These are phyloP conservation scores for Acanthamoeba triangularis DNA, from an alignment of 208 protist genomes.

Conservation along the genomic window DNA sequence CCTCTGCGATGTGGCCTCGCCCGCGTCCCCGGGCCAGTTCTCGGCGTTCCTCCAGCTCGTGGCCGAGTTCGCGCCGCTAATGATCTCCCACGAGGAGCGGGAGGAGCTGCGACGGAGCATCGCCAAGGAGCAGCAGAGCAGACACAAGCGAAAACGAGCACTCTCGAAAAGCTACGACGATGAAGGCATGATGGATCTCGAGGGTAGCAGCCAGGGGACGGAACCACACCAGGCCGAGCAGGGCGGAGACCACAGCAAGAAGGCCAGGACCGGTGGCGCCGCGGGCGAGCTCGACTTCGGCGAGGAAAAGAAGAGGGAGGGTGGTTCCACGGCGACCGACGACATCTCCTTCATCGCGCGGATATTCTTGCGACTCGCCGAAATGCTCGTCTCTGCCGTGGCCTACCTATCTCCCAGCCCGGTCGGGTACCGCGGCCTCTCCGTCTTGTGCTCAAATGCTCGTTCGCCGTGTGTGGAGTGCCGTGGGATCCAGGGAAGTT, in stretches of 20 bases:
- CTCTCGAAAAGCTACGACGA: not conserved
- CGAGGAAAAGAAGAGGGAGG: not conserved
- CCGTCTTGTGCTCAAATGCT: too few relatives aligned
- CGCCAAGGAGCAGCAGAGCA: not conserved
- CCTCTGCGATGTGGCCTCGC: constrained; percentile 21
- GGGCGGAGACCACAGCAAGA: not conserved
- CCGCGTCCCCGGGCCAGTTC: not conserved
- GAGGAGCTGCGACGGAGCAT: constrained; percentile 41
- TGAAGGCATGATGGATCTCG: constrained; percentile 2
- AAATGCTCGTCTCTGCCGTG: constrained; percentile 14
- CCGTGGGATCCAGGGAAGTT: too few relatives aligned
- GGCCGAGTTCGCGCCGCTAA: constrained; percentile 34
- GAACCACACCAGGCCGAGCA: not conserved
- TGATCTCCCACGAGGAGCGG: constrained; percentile 40
- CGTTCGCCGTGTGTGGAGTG: too few relatives aligned
- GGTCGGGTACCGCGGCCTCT: not conserved
- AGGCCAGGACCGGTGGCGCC: not conserved
- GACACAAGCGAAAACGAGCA: not conserved
- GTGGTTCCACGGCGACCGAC: not conserved
- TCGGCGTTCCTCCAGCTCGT: constrained; percentile 22
- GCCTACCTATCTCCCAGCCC: not conserved
- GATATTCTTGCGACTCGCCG: not conserved
- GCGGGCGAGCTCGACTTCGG: not conserved
- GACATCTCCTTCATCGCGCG: constrained; percentile 51
- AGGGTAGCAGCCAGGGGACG: not conserved